Conservation (phyloP, 257 asterid species). For the Lycium ferocissimum region DNA sequence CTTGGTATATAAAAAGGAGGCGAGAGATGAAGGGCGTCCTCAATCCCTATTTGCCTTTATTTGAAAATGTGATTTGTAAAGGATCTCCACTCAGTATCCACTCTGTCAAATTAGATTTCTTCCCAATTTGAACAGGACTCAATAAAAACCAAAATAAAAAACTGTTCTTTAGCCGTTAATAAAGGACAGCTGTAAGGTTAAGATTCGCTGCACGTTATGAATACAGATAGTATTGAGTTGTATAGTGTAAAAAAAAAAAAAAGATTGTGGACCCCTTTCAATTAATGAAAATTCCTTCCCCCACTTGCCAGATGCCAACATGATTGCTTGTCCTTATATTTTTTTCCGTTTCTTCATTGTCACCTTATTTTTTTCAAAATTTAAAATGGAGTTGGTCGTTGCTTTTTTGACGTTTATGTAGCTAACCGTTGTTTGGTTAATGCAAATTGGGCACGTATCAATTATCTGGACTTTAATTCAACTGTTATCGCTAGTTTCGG, state of each 20-base stretch:
- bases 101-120: slow-evolving; percentile 27
- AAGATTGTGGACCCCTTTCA: slow-evolving; percentile 35
- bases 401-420: slow-evolving; percentile 13
- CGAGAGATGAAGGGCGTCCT: neutral
- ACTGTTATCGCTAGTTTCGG: neutral
- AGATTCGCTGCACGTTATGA: slow-evolving; percentile 42
- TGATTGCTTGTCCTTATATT: slow-evolving; percentile 34
- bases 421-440: slow-evolving; percentile 25
- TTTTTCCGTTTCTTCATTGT: neutral
- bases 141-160: slow-evolving; percentile 3
- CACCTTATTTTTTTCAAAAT: neutral
- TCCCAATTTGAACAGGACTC: neutral
- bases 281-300: slow-evolving; percentile 30
- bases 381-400: slow-evolving; percentile 33
- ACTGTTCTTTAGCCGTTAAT: slow-evolving; percentile 42
- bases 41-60: neutral
- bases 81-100: slow-evolving; percentile 33
- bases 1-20: slow-evolving; percentile 24
- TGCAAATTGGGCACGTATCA: neutral
- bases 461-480: neutral
- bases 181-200: slow-evolving; percentile 51
- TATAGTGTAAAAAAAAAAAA: neutral
- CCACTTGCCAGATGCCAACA: slow-evolving; percentile 36
- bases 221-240: slow-evolving; percentile 59
- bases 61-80: slow-evolving; percentile 22